Conservation (phyloP, 192 early-diverging fungal species). For the Diversispora epigaea region DNA sequence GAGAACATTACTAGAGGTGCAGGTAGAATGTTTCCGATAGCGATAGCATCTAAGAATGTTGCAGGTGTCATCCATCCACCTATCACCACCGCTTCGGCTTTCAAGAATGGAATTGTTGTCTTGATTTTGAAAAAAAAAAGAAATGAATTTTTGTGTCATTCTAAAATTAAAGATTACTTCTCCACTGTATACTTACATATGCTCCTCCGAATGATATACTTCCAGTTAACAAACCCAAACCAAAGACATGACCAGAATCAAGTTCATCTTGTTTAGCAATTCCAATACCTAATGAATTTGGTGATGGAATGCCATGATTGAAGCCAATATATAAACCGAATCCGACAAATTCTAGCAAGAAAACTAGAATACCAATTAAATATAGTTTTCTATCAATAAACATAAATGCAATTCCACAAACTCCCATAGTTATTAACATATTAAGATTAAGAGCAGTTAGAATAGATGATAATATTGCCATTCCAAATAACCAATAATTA, state of each 20-base stretch:
- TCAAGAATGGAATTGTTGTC: slow-evolving; percentile 55
- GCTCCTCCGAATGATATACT: slow-evolving; percentile 56
- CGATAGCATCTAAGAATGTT: slow-evolving; percentile 53
- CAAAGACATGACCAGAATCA: slow-evolving; percentile 45
- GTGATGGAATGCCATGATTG: slow-evolving; percentile 46
- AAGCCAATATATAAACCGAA: slow-evolving; percentile 42
- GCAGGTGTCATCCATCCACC: slow-evolving; percentile 53
- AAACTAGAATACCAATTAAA: slow-evolving; percentile 32
- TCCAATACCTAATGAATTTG: slow-evolving; percentile 45
- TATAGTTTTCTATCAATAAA: slow-evolving; percentile 32
- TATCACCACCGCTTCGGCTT: slow-evolving; percentile 52
- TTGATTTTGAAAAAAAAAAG: not conserved
- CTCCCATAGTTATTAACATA: slow-evolving; percentile 52
- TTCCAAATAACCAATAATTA: slow-evolving; percentile 34
- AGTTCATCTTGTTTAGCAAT: slow-evolving; percentile 33
- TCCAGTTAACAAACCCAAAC: slow-evolving; percentile 49
- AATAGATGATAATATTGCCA: slow-evolving; percentile 38
- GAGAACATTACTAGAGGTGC: slow-evolving; percentile 53
- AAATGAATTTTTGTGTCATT: not conserved
- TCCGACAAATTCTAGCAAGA: slow-evolving; percentile 40
- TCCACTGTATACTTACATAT: slow-evolving; percentile 35
- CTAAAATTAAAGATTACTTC: not conserved
- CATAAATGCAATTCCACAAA: slow-evolving; percentile 44
- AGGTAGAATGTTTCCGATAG: slow-evolving; percentile 51
- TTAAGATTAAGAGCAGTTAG: slow-evolving; percentile 51